Percentiles rank a stretch among this genome's conserved stretches.
Conservation (phyloP, 2,329 filamentous ascomycete genomes). For the Thielaviopsis ethacetica region DNA sequence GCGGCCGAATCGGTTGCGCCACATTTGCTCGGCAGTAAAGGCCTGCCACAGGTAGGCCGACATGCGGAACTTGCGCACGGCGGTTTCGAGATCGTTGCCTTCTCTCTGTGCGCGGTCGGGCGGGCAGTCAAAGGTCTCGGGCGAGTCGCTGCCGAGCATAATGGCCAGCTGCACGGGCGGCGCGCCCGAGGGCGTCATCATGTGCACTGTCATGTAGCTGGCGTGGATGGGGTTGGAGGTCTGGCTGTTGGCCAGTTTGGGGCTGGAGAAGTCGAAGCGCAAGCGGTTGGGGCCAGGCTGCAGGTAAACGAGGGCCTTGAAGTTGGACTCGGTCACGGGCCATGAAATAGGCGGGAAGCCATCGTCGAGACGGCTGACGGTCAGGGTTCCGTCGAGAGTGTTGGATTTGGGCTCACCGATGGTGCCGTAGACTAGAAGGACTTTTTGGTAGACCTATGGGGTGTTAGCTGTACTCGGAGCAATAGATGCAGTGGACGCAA, state of each 20-base stretch:
- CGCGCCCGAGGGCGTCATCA: constrained; percentile 59
- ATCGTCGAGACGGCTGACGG: constrained; percentile 68
- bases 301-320: constrained; percentile 85
- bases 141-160: constrained; percentile 73
- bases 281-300: constrained; percentile 78
- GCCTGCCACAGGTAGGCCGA: constrained; percentile 94
- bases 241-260: constrained; percentile 57
- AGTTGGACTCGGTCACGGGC: constrained; percentile 79
- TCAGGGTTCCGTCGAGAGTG: constrained; percentile 62
- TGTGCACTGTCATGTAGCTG: constrained; percentile 69
- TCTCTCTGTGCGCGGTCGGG: constrained; percentile 61
- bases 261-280: constrained; percentile 73
- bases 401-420: constrained; percentile 51
- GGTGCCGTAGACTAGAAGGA: constrained; percentile 65
- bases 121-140: constrained; percentile 66
- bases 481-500: too few relatives aligned
- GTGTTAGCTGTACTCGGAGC: too few relatives aligned
- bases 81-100: constrained; percentile 65
- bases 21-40: constrained; percentile 95
- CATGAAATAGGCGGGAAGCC: constrained; percentile 67
- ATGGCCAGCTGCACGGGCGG: constrained; percentile 85
- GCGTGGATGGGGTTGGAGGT: constrained; percentile 56
- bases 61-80: constrained; percentile 84
- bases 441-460: constrained; percentile 84
- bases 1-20: constrained; percentile 68